These are phyloP conservation scores for Stagonosporopsis chrysanthemi DNA, from an alignment of 2,329 filamentous ascomycete species.

Conservation along the genomic window DNA sequence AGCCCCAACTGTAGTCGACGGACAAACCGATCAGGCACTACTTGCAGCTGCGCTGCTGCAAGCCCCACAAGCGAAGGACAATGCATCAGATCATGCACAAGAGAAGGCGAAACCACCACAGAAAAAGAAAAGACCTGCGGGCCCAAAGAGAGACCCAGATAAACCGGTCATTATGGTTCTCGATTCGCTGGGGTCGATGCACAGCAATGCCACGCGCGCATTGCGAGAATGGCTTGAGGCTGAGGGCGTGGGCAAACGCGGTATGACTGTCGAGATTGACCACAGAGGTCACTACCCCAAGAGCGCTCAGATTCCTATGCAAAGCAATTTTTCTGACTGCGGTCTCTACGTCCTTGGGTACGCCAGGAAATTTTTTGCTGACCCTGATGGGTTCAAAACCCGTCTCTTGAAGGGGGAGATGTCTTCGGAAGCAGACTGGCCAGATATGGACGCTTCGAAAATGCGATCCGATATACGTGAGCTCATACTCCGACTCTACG, in stretches of 20 bases:
- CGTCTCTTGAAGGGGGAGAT: constrained; percentile 73
- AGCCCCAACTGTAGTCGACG: neutral
- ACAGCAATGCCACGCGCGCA: constrained; percentile 65
- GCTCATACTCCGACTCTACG: constrained; percentile 71
- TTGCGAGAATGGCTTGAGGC: constrained; percentile 79
- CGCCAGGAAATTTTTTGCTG: constrained; percentile 77
- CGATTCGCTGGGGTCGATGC: constrained; percentile 78
- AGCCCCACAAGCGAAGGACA: neutral
- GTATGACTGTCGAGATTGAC: constrained; percentile 55
- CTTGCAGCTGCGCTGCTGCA: neutral
- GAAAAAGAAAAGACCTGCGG: constrained; percentile 31
- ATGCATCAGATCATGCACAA: neutral
- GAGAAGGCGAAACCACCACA: neutral
- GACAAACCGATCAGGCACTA: neutral
- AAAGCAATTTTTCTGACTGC: constrained; percentile 88
- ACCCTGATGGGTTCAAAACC: constrained; percentile 74
- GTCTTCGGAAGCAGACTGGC: constrained; percentile 62
- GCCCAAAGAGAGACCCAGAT: constrained; percentile 43
- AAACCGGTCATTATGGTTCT: constrained; percentile 79
- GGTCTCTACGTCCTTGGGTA: constrained; percentile 88
- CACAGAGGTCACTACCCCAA: constrained; percentile 71
- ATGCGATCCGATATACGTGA: constrained; percentile 72
- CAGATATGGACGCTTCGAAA: constrained; percentile 60
- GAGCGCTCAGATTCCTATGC: constrained; percentile 71
- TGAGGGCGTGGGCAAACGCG: constrained; percentile 73